Evolutionary conservation across 192 early-diverging fungal genomes (phyloP), one percentile per base, ranked within the genome.

Genomic region (Phlyctochytrium planicorne): DNA sequence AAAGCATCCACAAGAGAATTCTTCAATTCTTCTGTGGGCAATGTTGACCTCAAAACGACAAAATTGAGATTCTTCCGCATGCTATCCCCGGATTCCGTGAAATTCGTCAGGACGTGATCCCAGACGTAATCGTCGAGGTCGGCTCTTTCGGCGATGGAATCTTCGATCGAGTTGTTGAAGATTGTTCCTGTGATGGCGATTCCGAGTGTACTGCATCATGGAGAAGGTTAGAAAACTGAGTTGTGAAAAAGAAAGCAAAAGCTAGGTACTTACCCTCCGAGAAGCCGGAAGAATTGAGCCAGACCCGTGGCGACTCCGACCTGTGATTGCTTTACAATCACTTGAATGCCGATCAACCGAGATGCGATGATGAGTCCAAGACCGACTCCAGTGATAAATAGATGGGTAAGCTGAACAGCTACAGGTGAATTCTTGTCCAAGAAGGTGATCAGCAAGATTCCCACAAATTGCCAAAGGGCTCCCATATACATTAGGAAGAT

Each of bases 341-440:
- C 86, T 64, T 96, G 94, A 2, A 88, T 79, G 1, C 85, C 89
- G 63, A 94, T 75, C 67, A 91, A 80, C 25, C 84, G 80, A 0
- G 86, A 88, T 78, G 91, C 91, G 56, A 94, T 75, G 56, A 88
- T 78, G 29, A 14, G 27, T 10, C 94, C 93, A 34, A 89, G 80
- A 30, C 94, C 94, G 30, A 88, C 50, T 12, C 93, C 94, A 35
- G 83, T 65, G 59, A 94, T 74, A 30, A 94, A 70, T 59, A 93
- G 72, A 56, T 80, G 85, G 6, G 82, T 78, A 34, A 88, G 83
- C 53, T 86, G 85, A 29, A 78, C 24, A 16, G 71, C 81, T 29
- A 70, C 52, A 36, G 76, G 75, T 2, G 88, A 82, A 3, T 77
- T 53, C 36, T 63, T 72, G 71, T 83, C 75, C 31, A 93, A 75